These are phyloP conservation scores for Phytophthora idaei DNA, from an alignment of 352 stramenopile genomes.

Conservation along the genomic window DNA sequence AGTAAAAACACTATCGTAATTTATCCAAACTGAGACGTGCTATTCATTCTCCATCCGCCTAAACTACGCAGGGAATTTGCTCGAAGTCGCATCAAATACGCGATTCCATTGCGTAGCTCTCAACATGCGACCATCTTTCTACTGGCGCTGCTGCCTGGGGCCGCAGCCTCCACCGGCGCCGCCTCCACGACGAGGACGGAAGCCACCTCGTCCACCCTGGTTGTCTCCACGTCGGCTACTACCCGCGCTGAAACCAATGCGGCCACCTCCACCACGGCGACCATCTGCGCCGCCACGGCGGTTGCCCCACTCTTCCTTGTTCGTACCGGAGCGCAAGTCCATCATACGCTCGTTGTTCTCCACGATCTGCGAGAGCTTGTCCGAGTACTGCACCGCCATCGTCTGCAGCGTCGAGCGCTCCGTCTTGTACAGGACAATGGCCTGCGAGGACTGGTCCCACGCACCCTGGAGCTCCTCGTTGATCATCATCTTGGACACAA, in stretches of 20 bases:
- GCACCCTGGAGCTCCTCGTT: constrained; percentile 96
- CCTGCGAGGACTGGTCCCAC: constrained; percentile 98
- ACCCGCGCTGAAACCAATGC: constrained; percentile 43
- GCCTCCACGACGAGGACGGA: constrained; percentile 48
- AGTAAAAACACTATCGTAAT: constrained; percentile 26
- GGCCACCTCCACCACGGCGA: constrained; percentile 44
- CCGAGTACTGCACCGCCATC: constrained; percentile 96
- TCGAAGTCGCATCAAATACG: constrained; percentile 11
- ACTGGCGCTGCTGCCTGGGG: constrained; percentile 48
- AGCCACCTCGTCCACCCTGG: constrained; percentile 54
- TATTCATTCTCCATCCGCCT: constrained; percentile 34
- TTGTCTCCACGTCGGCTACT: constrained; percentile 52
- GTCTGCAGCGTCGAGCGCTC: constrained; percentile 95
- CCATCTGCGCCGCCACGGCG: constrained; percentile 48
- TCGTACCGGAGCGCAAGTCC: constrained; percentile 71
- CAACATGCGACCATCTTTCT: constrained; percentile 34
- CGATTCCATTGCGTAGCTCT: constrained; percentile 26
- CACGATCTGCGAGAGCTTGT: constrained; percentile 91
- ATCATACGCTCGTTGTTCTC: constrained; percentile 93
- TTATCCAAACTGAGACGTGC: constrained; percentile 33
- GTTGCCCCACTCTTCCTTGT: constrained; percentile 74
- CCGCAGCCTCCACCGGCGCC: constrained; percentile 43
- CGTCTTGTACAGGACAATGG: constrained; percentile 95
- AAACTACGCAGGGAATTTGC: constrained; percentile 16
- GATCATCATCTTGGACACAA: constrained; percentile 99